Evolutionary conservation across 2,329 filamentous ascomycete species (phyloP), one percentile per base, ranked within the genome.

Genomic region (Apiospora sp.): DNA sequence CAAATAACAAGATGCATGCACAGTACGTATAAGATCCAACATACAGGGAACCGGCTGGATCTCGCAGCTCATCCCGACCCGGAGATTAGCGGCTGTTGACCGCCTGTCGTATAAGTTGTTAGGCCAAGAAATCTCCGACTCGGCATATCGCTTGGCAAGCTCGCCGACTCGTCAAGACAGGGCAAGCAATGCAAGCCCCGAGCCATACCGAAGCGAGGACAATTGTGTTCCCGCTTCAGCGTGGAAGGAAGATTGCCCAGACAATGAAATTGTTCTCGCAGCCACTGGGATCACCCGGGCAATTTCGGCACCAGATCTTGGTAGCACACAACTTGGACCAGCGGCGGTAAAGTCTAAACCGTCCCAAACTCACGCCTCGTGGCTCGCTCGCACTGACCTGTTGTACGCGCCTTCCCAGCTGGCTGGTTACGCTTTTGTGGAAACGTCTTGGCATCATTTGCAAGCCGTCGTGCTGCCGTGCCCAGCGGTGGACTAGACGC

Each of bases 81-180:
- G 30, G 30, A 37, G 30, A 61, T 37, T 61, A 30, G 54, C 37
- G 54, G 54, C 54, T 37, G 30, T 37, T 34, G 14, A 16, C 54
- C 54, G 54, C 54, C 54, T 19, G 54, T 34, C 54, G 19, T 34
- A 16, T 6, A 14, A 3, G 19, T 22, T 34, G 34, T 22, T 41
- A 41, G 58, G 58, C 34, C n/a, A 22, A 41, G 19, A 37, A 24
- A 64, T 41, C 58, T 8, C 54, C 58, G 58, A 22, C 34, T 13
- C 58, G 58, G 58, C 58, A 64, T 41, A 19, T n/a, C 58, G 58
- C 58, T 64, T 24, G 19, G 34, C 58, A 64, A 5, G 22, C 58
- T 3, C 37, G 8, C 30, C 34, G 58, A 24, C 30, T 22, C 46
- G 46, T 6, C 34, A 13, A 12, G 30, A 7, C 54, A 12, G 8